phyloP scores from a whole-genome alignment of 2,329 filamentous ascomycete genomes.

The Arachnopeziza araneosa region DNA sequence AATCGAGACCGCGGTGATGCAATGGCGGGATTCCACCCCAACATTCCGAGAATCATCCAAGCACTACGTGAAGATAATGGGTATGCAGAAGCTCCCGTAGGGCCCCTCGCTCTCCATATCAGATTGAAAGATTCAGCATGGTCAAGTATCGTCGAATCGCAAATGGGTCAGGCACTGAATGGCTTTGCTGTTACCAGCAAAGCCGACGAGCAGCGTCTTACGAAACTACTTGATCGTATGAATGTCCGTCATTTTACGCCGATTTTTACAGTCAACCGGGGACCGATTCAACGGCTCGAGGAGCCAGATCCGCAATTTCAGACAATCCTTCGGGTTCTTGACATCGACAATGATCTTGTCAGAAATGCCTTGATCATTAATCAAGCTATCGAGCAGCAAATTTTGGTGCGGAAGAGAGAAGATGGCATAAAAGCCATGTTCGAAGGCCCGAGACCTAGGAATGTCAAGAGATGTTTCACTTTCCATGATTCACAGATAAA shows the following conservation, averaged over 20 bases:
- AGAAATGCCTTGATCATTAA: constrained; percentile 80
- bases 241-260: constrained; percentile 41
- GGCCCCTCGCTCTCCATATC: constrained; percentile 76
- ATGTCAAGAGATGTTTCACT: constrained; percentile 69
- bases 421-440: constrained; percentile 69
- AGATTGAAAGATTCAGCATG: constrained; percentile 74
- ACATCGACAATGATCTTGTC: constrained; percentile 75
- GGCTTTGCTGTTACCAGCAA: constrained; percentile 79
- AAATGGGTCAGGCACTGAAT: constrained; percentile 63
- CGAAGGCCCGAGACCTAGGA: constrained; percentile 45
- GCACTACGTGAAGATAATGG: constrained; percentile 64
- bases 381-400: constrained; percentile 74
- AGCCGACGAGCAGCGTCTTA: constrained; percentile 66
- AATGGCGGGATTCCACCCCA: constrained; percentile 58
- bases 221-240: constrained; percentile 37
- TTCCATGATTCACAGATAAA: constrained; percentile 56
- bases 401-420: constrained; percentile 64
- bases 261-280: constrained; percentile 58
- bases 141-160: constrained; percentile 75
- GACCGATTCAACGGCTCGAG: constrained; percentile 40
- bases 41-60: constrained; percentile 57
- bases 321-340: constrained; percentile 74
- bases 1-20: constrained; percentile 52
- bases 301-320: constrained; percentile 70
- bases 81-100: constrained; percentile 70